Base-by-base conservation (phyloP, 257 asterid genomes). In the Ophiorrhiza pumila region DNA sequence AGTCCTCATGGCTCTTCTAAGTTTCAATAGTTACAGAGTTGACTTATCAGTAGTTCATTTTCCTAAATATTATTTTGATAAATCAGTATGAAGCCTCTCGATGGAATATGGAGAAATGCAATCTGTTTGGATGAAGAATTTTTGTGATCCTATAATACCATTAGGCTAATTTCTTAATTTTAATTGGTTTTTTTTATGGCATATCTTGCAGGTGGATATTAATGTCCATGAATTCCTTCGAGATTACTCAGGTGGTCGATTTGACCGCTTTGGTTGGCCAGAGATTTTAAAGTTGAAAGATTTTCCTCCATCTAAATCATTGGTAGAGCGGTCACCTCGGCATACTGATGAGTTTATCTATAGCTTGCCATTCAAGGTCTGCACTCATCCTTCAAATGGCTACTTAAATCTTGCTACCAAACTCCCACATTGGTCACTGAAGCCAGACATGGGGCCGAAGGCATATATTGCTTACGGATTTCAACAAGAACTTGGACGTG, bases 401-500 rank as follows among this genome's bases (percentile, higher is more conserved):
- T 80, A 82, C 78, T 75, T 91, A 45, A 91, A 93, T 80, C 89
- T 93, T 32, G 90, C 97, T 65, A 78, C 46, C 59, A 91, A 89
- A 72, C 82, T 93, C 47, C 96, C 96, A 9, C 79, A 85, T 67
- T 74, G n/a, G n/a, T n/a, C n/a, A n/a, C n/a, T 84, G 75, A 88
- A 88, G 84, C 97, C 96, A 17, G 98, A 91, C 83, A 56, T 93
- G 90, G 98, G 98, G 39, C 98, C 98, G 52, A 91, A 93, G 85
- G 85, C 96, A 68, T 89, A 89, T 76, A 91, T 91, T 74, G 98
- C 97, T 34, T 93, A 93, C 78, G 98, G 97, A 68, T 52, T 85
- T 72, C 75, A 86, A 68, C 86, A 78, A 71, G 97, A 93, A 78
- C 76, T 93, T 69, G 96, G 96, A 52, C 90, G 97, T 46, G 97